Evolutionary conservation across 768 basidiomycete species (phyloP).

Genomic region (Imleria badia): DNA sequence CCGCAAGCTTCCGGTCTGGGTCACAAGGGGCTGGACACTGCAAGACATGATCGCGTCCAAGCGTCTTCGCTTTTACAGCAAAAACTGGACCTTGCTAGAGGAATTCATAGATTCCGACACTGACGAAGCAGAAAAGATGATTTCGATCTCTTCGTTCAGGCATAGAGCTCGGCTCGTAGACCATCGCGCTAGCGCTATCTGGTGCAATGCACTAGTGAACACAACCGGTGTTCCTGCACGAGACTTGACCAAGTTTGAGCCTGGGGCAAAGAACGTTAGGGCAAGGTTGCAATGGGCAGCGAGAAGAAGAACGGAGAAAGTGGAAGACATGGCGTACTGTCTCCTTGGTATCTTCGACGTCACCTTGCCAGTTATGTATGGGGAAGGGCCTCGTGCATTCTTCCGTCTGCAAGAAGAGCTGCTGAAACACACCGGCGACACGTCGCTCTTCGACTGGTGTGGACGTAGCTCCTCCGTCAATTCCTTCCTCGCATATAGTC

Average conservation of each 20-base stretch:
- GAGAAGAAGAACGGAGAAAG: slow-evolving; percentile 25
- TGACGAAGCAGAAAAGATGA: slow-evolving; percentile 3
- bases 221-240: slow-evolving; percentile 15
- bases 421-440: slow-evolving; percentile 25
- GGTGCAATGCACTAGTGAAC: slow-evolving; percentile 9
- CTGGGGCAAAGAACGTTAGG: slow-evolving; percentile 16
- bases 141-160: slow-evolving; percentile 16
- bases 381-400: slow-evolving; percentile 30
- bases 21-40: slow-evolving; percentile 27
- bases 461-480: slow-evolving; percentile 21
- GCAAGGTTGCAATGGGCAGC: slow-evolving; percentile 27
- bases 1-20: slow-evolving; percentile 16
- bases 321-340: slow-evolving; percentile 32
- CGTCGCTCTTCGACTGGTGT: slow-evolving; percentile 27
- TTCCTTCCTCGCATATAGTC: slow-evolving; percentile 19
- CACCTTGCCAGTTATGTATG: slow-evolving; percentile 26
- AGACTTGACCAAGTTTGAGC: slow-evolving; percentile 11
- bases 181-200: slow-evolving; percentile 14
- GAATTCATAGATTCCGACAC: slow-evolving; percentile 18
- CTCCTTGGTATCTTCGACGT: slow-evolving; percentile 32
- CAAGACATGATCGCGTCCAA: slow-evolving; percentile 29
- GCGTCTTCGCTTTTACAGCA: slow-evolving; percentile 29
- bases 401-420: slow-evolving; percentile 29
- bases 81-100: slow-evolving; percentile 25
- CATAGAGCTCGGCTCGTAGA: slow-evolving; percentile 20